Percentiles rank a stretch among this genome's conserved stretches.
Conservation (phyloP, 768 basidiomycete genomes). For the Boletus rufocinnamomeus region DNA sequence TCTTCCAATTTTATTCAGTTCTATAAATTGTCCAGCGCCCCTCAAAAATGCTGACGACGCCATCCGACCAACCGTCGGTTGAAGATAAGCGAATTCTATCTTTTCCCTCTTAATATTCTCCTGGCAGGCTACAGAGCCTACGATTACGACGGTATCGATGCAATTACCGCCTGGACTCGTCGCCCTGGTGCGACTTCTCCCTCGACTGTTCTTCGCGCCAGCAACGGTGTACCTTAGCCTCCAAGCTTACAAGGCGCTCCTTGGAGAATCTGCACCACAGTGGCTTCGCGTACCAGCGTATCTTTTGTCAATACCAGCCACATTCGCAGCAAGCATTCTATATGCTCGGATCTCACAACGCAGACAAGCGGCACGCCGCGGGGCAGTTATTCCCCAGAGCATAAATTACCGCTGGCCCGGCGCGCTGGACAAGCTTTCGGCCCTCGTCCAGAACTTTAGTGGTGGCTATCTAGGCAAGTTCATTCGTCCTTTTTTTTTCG, state of each 20-base stretch:
- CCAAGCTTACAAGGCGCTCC: constrained; percentile 12
- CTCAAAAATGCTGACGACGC: neutral
- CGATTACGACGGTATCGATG: constrained; percentile 1
- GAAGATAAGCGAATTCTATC: neutral
- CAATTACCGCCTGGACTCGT: constrained; percentile 35
- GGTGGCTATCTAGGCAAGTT: constrained; percentile 51
- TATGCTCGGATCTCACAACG: constrained; percentile 49
- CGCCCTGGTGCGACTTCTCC: constrained; percentile 34
- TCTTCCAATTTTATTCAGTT: too few relatives aligned
- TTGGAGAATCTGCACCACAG: constrained; percentile 2
- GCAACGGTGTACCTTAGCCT: constrained; percentile 17
- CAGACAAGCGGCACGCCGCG: constrained; percentile 44
- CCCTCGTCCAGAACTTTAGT: constrained; percentile 40
- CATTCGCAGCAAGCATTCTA: constrained; percentile 25
- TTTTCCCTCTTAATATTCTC: neutral
- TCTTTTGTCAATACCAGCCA: constrained; percentile 28
- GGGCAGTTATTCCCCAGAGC: constrained; percentile 48
- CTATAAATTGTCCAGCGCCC: neutral
- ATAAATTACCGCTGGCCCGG: constrained; percentile 43
- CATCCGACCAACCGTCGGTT: neutral
- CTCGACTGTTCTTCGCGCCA: constrained; percentile 26
- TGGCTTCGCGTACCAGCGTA: constrained; percentile 21
- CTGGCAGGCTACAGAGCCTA: neutral
- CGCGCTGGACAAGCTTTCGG: constrained; percentile 47
- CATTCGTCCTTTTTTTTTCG: neutral